Evolutionary conservation across 2,329 filamentous ascomycete species (phyloP).

Genomic region (Aspergillus versicolor): DNA sequence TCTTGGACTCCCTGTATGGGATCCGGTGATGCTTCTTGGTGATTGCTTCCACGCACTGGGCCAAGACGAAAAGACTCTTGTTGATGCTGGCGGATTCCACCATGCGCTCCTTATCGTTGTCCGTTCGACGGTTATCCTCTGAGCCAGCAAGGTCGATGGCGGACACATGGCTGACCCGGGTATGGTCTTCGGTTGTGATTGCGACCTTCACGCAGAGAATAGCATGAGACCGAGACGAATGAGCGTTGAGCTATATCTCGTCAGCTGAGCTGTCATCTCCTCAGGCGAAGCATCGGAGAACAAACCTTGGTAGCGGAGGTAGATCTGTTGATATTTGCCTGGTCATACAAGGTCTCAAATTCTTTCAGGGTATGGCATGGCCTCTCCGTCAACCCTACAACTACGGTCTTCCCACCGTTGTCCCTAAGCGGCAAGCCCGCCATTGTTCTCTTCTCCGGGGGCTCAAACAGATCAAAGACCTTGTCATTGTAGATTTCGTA

Average conservation of each 20-base stretch:
- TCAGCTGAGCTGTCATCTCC: constrained; percentile 11
- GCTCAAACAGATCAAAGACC: constrained; percentile 85
- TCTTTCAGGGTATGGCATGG: constrained; percentile 82
- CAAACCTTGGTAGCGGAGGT: constrained; percentile 78
- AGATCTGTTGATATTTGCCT: constrained; percentile 85
- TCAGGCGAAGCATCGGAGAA: neutral
- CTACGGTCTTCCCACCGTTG: constrained; percentile 81
- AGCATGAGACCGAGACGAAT: constrained; percentile 86
- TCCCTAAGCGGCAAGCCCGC: constrained; percentile 80
- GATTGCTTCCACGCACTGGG: constrained; percentile 94
- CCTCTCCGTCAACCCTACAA: constrained; percentile 81
- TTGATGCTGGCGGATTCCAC: constrained; percentile 98
- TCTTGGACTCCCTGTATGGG: constrained; percentile 92
- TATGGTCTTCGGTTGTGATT: constrained; percentile 67
- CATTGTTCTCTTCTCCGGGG: constrained; percentile 80
- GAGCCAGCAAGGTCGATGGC: constrained; percentile 95
- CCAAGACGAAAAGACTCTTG: constrained; percentile 91
- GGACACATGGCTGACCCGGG: constrained; percentile 77
- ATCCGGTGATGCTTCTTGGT: constrained; percentile 72
- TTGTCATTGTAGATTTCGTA: constrained; percentile 98
- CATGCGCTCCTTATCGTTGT: constrained; percentile 87
- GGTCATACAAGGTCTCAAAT: constrained; percentile 85
- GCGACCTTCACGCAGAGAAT: constrained; percentile 87
- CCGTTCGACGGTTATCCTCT: constrained; percentile 90
- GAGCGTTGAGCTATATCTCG: constrained; percentile 67